phyloP scores from a whole-genome alignment of 148 eudicot genomes.

The Euryodendron excelsum region DNA sequence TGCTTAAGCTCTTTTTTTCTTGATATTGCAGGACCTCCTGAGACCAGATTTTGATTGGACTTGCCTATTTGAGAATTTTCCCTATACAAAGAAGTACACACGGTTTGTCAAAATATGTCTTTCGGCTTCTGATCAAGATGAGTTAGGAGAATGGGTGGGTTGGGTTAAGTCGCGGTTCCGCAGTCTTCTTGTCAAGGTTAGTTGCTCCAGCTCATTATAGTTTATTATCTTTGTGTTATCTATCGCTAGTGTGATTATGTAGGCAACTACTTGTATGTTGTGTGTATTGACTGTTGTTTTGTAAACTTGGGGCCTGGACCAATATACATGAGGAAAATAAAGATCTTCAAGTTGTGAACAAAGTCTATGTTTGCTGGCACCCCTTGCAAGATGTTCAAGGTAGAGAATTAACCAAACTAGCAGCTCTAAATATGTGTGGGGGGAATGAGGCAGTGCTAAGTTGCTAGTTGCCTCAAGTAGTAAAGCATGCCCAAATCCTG shows the following conservation, averaged over 20 bases:
- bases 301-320: background rate
- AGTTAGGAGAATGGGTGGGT: constrained; percentile 54
- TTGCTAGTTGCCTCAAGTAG: background rate
- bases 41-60: constrained; percentile 45
- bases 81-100: constrained; percentile 36
- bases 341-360: background rate
- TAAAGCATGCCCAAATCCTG: background rate
- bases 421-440: background rate
- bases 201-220: background rate
- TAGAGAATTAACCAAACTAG: background rate
- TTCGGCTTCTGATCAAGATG: constrained; percentile 32
- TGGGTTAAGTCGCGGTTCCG: constrained; percentile 58
- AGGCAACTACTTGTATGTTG: background rate
- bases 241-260: background rate
- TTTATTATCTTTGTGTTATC: background rate
- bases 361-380: background rate
- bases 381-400: background rate
- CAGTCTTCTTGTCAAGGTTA: constrained; percentile 49
- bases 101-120: constrained; percentile 48
- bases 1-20: constrained; percentile 10
- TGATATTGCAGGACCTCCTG: constrained; percentile 31
- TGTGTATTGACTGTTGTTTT: background rate
- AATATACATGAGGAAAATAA: background rate
- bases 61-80: constrained; percentile 44
- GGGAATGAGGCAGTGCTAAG: too few species aligned